These are phyloP conservation scores for Brassica napus DNA, from an alignment of 345 rosid species.

Conservation along the genomic window Da-Ae NC_063452.1:11458501-11459000, in stretches of 20 bases:
- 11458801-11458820: no score
- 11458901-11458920: no score
- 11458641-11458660: conserved; percentile 29
- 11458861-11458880: no score
- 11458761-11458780: background rate
- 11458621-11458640: conserved; percentile 56
- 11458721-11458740: conserved; percentile 24
- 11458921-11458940: no score
- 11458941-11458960: no score
- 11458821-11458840: no score
- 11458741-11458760: conserved; percentile 56
- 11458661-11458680: conserved; percentile 13
- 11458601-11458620: conserved; percentile 38
- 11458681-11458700: conserved; percentile 17
- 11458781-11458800: no score
- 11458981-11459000: no score
- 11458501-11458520: background rate
- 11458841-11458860: no score
- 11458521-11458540: background rate
- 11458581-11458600: background rate
- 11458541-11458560: conserved; percentile 1
- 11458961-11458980: no score
- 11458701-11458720: conserved; percentile 33
- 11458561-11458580: background rate
- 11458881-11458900: no score